These are phyloP conservation scores for Batkoa obscura DNA, from an alignment of 371 early-diverging fungal genomes.

Conservation along the genomic window DNA sequence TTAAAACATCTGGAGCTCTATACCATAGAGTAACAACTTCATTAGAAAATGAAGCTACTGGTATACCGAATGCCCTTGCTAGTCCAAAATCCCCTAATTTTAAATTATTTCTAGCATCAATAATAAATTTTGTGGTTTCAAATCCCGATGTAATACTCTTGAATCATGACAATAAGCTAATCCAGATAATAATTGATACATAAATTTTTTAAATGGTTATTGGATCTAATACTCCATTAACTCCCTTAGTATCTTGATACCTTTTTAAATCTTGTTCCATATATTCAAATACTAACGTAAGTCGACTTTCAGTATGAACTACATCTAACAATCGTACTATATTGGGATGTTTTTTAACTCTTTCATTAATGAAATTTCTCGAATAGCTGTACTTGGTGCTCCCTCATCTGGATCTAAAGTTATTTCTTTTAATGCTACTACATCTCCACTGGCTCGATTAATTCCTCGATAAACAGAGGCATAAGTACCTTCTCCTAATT, in stretches of 20 bases:
- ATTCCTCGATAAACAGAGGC: constrained; percentile 99
- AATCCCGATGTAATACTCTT: constrained; percentile 90
- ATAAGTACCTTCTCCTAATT: constrained; percentile 98
- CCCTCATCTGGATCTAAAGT: constrained; percentile 82
- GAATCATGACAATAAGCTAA: constrained; percentile 90
- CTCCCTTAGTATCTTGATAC: constrained; percentile 69
- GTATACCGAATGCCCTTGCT: constrained; percentile 90
- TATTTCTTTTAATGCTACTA: constrained; percentile 97
- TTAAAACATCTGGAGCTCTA: constrained; percentile 92
- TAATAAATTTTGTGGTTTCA: constrained; percentile 93
- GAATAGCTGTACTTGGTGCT: constrained; percentile 88
- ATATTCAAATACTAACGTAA: constrained; percentile 97
- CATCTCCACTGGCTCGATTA: constrained; percentile 63
- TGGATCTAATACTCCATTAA: constrained; percentile 45
- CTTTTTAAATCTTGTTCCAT: constrained; percentile 96
- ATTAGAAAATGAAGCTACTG: constrained; percentile 90
- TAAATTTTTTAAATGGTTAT: constrained; percentile 49
- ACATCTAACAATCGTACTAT: constrained; percentile 91
- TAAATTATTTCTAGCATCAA: constrained; percentile 57
- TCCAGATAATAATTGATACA: constrained; percentile 75
- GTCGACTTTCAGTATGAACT: constrained; percentile 91
- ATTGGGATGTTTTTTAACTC: constrained; percentile 74
- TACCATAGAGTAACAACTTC: constrained; percentile 98
- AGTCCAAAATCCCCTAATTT: constrained; percentile 92
- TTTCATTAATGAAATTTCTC: constrained; percentile 92